Evolutionary conservation across 441 rosid species (phyloP).

Genomic region (Erysimum cheiri): DNA sequence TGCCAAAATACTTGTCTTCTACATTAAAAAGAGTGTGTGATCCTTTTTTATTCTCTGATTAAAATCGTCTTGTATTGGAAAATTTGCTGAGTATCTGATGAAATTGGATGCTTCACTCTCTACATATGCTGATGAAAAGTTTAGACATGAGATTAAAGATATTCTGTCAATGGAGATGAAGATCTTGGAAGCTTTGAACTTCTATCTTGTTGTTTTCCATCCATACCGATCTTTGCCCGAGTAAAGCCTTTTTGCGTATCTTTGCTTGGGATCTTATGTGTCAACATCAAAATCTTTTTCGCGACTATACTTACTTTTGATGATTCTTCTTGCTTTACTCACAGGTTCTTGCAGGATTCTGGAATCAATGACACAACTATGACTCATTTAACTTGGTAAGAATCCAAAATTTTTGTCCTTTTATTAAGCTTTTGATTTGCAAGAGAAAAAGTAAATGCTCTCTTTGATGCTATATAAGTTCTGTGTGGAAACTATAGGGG

Average conservation of each 20-base stretch:
- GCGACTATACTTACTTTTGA: no score
- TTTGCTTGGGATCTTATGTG: slow-evolving; percentile 8
- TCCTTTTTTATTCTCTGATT: not conserved
- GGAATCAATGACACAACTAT: no score
- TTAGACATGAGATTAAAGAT: slow-evolving; percentile 83
- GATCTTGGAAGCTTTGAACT: slow-evolving; percentile 90
- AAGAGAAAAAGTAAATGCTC: slow-evolving; percentile 9
- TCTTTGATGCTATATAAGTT: slow-evolving; percentile 19
- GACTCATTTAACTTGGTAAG: no score
- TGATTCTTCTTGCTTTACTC: no score
- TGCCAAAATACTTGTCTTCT: slow-evolving; percentile 79
- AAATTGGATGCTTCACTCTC: slow-evolving; percentile 18
- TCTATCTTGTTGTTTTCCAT: slow-evolving; percentile 91
- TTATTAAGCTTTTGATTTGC: slow-evolving; percentile 20
- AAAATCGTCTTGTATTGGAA: slow-evolving; percentile 17
- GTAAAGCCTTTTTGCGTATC: slow-evolving; percentile 51
- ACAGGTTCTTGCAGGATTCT: no score
- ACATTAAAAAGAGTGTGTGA: slow-evolving; percentile 60
- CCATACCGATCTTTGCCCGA: slow-evolving; percentile 86
- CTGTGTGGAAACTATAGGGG: slow-evolving; percentile 68
- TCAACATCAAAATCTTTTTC: not conserved
- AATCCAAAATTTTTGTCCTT: slow-evolving; percentile 17
- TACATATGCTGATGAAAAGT: slow-evolving; percentile 82
- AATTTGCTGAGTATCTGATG: slow-evolving; percentile 6
- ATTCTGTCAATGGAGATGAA: slow-evolving; percentile 99